These are phyloP conservation scores for Debaryomyces subglobosus DNA, from an alignment of 1,139 yeast genomes.

Conservation along the genomic window DNA sequence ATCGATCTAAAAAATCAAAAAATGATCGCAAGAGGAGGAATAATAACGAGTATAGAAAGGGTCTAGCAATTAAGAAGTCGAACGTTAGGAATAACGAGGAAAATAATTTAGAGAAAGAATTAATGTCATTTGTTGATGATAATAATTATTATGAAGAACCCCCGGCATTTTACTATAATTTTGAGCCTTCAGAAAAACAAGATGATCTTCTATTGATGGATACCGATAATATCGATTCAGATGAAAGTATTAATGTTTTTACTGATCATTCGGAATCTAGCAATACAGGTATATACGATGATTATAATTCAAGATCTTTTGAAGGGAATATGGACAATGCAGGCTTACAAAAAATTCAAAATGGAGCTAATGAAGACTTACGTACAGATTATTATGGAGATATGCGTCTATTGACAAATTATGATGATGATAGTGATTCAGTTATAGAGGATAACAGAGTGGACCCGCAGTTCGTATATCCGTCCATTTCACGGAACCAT, in stretches of 20 bases:
- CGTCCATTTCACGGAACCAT: background rate
- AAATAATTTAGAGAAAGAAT: background rate
- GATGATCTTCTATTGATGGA: background rate
- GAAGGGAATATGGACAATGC: background rate
- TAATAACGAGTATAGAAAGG: constrained; percentile 31
- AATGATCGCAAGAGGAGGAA: background rate
- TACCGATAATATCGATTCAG: background rate
- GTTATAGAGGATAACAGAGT: constrained; percentile 19
- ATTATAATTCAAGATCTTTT: background rate
- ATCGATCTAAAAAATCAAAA: constrained; percentile 12
- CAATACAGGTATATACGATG: background rate
- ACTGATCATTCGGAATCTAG: constrained; percentile 1
- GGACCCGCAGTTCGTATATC: background rate
- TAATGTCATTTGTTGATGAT: constrained; percentile 6
- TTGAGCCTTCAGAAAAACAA: background rate
- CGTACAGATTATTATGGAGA: background rate
- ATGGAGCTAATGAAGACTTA: background rate
- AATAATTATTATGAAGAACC: constrained; percentile 6
- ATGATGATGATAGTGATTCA: constrained; percentile 14
- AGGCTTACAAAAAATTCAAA: background rate
- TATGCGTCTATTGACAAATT: background rate
- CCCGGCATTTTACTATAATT: constrained; percentile 4
- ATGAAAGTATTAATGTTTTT: background rate
- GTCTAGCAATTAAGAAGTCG: constrained; percentile 37
- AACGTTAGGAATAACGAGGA: background rate